Conservation (phyloP, 768 basidiomycete genomes). For the Trametes sanguinea region DNA sequence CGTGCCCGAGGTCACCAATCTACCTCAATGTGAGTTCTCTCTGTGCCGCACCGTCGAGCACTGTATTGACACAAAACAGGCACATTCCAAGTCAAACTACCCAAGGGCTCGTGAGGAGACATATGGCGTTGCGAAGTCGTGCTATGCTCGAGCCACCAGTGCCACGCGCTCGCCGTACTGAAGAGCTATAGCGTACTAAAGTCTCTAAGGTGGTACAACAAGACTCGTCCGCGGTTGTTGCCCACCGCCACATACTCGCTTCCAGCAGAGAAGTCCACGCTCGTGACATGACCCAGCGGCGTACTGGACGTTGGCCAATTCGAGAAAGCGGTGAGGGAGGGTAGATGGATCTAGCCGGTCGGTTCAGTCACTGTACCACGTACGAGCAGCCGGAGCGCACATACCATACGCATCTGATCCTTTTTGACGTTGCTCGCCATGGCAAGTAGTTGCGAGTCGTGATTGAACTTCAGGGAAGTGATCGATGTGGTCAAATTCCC, state of each 20-base stretch:
- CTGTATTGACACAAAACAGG: slow-evolving; percentile 42
- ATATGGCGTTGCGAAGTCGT: too few species aligned
- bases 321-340: slow-evolving; percentile 80
- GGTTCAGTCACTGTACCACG: slow-evolving; percentile 8
- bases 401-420: slow-evolving; percentile 85
- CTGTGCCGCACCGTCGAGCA: neutral
- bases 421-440: slow-evolving; percentile 88
- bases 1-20: slow-evolving; percentile 70
- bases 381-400: slow-evolving; percentile 27
- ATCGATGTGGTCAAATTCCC: slow-evolving; percentile 89
- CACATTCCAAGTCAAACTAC: slow-evolving; percentile 82
- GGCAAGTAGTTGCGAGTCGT: slow-evolving; percentile 84
- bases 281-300: slow-evolving; percentile 84
- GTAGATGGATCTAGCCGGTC: slow-evolving; percentile 76
- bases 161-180: neutral
- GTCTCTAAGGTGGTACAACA: slow-evolving; percentile 84
- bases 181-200: slow-evolving; percentile 44
- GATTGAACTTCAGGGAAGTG: slow-evolving; percentile 81
- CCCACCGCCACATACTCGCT: slow-evolving; percentile 92
- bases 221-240: slow-evolving; percentile 83
- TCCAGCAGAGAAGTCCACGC: slow-evolving; percentile 78
- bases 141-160: neutral
- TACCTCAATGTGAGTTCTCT: slow-evolving; percentile 77
- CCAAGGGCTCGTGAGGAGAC: slow-evolving; percentile 50
- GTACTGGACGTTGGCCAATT: slow-evolving; percentile 99